Base-by-base conservation (phyloP, 768 basidiomycete genomes). In the Calocybe cyanea region DNA sequence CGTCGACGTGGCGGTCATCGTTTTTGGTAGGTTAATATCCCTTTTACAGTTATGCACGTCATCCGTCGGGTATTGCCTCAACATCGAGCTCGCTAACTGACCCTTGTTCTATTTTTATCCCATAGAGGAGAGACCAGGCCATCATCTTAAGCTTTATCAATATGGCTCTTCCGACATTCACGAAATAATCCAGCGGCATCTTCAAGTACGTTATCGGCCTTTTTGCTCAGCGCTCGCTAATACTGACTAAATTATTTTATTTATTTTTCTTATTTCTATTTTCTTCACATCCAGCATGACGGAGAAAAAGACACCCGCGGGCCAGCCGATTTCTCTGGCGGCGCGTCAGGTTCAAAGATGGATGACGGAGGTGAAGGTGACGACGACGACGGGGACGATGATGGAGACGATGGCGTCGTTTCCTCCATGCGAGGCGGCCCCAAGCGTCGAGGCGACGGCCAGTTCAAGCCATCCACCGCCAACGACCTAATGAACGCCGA, bases 1-100 rank as follows among this genome's bases (percentile, higher is more conserved):
- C 11, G 89, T 91, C 55, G 88, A 91, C 57, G 87, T 92, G 33
- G 86, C 87, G 4, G 87, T 92, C 62, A 86, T 91, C 63, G 87
- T 92, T 62, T 90, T 92, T 52, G 88, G 66, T 67, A 42, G 19
- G 57, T 53, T 28, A 5, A 11, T 28, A 28, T 43, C 20, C 23
- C 19, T 28, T n/a, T n/a, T n/a, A n/a, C n/a, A n/a, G n/a, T n/a
- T n/a, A n/a, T n/a, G n/a, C n/a, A n/a, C n/a, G n/a, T n/a, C n/a
- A n/a, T n/a, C n/a, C n/a, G 33, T 44, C 25, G 36, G 48, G 15
- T 19, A 41, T 36, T 24, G 49, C 41, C 28, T 10, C n/a, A 17
- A 2, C 25, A 38, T 35, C 19, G 30, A 46, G 38, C 23, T 24
- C 32, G 7, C 39, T 20, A 15, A 36, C 53, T 52, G 55, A 60